These are phyloP conservation scores for Fusarium floridanum DNA, from an alignment of 2,329 filamentous ascomycete species.

Conservation along the genomic window DNA sequence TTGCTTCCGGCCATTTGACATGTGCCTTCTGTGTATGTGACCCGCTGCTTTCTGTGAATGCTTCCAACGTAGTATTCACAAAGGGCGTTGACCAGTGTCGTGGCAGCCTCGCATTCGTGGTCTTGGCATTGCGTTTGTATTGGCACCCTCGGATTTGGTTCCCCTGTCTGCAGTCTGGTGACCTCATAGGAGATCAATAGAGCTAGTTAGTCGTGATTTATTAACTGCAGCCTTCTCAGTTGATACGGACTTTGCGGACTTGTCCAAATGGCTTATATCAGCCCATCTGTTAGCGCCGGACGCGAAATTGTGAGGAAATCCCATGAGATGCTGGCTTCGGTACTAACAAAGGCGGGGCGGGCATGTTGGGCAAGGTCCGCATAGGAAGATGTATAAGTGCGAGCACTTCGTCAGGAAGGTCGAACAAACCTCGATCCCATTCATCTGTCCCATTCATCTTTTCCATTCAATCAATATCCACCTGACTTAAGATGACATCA, in stretches of 20 bases:
- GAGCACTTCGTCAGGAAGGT: not conserved
- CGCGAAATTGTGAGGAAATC: not conserved
- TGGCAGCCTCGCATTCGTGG: not conserved
- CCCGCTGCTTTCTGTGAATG: not conserved
- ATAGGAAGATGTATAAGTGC: constrained; percentile 32
- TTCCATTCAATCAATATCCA: not conserved
- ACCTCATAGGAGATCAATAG: not conserved
- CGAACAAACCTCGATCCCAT: not conserved
- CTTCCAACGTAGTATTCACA: not conserved
- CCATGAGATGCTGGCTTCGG: not conserved
- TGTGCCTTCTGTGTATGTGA: not conserved
- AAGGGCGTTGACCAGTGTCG: not conserved
- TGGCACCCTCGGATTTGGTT: not conserved
- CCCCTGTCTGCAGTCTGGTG: not conserved
- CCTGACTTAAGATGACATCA: constrained; percentile 22
- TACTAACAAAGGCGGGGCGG: constrained; percentile 32
- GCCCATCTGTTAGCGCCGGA: constrained; percentile 30
- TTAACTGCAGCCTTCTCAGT: not conserved
- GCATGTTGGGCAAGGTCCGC: not conserved
- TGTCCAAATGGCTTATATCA: constrained; percentile 43
- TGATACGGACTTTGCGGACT: constrained; percentile 27
- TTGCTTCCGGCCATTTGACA: not conserved
- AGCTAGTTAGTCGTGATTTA: not conserved
- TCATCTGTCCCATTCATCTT: not conserved
- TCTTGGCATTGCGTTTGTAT: not conserved